These are phyloP conservation scores for Epithele typhae DNA, from an alignment of 768 basidiomycete genomes.

Conservation along the genomic window DNA sequence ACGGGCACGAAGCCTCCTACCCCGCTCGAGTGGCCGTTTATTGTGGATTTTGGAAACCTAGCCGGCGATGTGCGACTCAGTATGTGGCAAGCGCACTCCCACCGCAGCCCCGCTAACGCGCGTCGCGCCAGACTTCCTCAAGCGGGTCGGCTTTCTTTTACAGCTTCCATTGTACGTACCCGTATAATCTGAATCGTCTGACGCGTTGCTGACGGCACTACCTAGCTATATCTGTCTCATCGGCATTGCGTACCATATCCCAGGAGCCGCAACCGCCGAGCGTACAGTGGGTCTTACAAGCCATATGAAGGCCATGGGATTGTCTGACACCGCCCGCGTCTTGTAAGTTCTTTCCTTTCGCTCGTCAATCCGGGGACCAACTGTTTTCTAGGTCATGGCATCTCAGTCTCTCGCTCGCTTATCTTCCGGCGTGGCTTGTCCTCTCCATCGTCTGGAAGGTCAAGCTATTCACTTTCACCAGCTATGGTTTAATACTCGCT, in stretches of 20 bases:
- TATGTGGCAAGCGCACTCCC: conserved; percentile 54
- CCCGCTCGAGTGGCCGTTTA: conserved; percentile 71
- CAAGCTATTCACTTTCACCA: conserved; percentile 58
- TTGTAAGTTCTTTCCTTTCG: conserved; percentile 31
- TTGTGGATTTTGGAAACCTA: conserved; percentile 59
- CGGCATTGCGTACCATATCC: conserved; percentile 73
- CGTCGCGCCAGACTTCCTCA: too few relatives aligned
- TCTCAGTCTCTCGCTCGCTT: conserved; percentile 54
- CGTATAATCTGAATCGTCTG: too few relatives aligned
- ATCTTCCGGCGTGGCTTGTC: conserved; percentile 74
- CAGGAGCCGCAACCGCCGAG: conserved; percentile 63
- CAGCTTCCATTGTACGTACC: too few relatives aligned
- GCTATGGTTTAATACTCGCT: conserved; percentile 51
- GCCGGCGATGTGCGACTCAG: conserved; percentile 57
- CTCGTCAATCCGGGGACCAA: neutral
- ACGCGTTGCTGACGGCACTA: too few relatives aligned
- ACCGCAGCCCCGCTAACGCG: too few relatives aligned
- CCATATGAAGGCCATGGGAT: conserved; percentile 79
- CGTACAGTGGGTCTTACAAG: conserved; percentile 58
- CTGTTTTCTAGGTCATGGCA: conserved; percentile 50
- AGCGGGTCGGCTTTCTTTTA: too few relatives aligned
- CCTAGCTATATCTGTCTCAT: conserved; percentile 64
- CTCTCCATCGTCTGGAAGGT: conserved; percentile 60
- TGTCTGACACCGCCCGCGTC: conserved; percentile 66
- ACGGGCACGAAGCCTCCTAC: conserved; percentile 50